Conservation (phyloP, 148 eudicot species). For the Rhododendron vialii region DNA sequence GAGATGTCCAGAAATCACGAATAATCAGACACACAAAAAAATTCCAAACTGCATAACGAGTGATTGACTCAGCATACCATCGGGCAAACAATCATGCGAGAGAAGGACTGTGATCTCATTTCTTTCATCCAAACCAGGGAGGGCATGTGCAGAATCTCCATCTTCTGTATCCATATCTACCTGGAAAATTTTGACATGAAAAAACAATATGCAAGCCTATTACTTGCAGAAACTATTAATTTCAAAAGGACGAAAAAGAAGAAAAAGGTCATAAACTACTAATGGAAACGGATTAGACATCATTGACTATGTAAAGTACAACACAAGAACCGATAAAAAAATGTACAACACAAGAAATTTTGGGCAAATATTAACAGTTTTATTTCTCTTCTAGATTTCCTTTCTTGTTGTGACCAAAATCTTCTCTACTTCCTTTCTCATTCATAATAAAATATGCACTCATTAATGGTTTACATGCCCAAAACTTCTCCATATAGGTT, state of each 20-base stretch:
- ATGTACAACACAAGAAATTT: neutral
- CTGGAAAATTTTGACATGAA: constrained; percentile 35
- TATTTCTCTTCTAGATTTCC: neutral
- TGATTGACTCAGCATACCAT: constrained; percentile 36
- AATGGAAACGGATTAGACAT: neutral
- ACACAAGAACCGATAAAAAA: neutral
- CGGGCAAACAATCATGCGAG: constrained; percentile 14
- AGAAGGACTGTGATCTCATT: constrained; percentile 27
- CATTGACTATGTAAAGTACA: neutral
- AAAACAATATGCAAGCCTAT: neutral
- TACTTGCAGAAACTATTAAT: neutral
- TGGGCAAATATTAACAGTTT: neutral
- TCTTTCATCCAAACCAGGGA: constrained; percentile 36
- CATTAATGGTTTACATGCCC: neutral
- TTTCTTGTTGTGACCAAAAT: neutral
- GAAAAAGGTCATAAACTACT: neutral
- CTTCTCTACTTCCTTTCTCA: neutral
- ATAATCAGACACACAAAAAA: neutral
- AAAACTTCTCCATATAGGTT: neutral
- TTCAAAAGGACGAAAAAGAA: neutral
- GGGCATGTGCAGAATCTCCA: constrained; percentile 37
- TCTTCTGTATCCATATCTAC: constrained; percentile 99
- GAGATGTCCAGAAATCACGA: neutral
- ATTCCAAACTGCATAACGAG: neutral
- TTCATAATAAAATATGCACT: neutral